Conservation (phyloP, 345 rosid species). For the Hirschfeldia incana region DNA sequence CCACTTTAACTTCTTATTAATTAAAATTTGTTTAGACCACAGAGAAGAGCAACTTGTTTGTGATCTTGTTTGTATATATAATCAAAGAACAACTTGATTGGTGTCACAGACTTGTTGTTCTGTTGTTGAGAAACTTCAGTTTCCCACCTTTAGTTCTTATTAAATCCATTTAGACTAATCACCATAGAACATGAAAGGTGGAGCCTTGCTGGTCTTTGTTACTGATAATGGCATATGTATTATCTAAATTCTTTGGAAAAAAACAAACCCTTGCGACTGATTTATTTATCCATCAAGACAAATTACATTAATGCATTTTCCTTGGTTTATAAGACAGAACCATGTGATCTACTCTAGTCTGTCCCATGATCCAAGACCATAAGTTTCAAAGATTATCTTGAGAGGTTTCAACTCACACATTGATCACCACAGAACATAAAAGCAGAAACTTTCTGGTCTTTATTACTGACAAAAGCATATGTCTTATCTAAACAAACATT, state of each 20-base stretch:
- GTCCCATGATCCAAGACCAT: slow-evolving; percentile 22
- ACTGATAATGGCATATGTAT: slow-evolving; percentile 18
- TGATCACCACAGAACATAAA: slow-evolving; percentile 28
- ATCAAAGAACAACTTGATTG: slow-evolving; percentile 6
- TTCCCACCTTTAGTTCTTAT: slow-evolving; percentile 9
- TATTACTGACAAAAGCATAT: slow-evolving; percentile 5
- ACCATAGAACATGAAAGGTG: slow-evolving; percentile 20
- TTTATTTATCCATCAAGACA: not conserved
- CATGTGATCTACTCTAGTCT: slow-evolving; percentile 6
- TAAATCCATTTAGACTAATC: not conserved
- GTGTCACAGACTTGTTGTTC: slow-evolving; percentile 17
- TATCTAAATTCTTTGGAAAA: not conserved
- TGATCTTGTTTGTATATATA: not conserved
- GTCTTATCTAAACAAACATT: slow-evolving; percentile 13
- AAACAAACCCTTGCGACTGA: slow-evolving; percentile 20
- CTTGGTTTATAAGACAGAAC: slow-evolving; percentile 12
- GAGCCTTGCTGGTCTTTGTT: not conserved
- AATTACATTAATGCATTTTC: slow-evolving; percentile 7
- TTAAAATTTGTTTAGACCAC: not conserved
- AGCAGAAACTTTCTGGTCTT: slow-evolving; percentile 17
- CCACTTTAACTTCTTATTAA: slow-evolving; percentile 7
- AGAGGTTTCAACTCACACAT: too few relatives aligned
- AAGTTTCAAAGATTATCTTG: not conserved
- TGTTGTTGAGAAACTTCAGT: slow-evolving; percentile 15
- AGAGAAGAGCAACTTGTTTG: not conserved